A percentile compares a stretch with the other conserved stretches of the same genome.
Evolutionary conservation across 352 stramenopile genomes (phyloP).

Genomic region (Globisporangium paddicum): DNA sequence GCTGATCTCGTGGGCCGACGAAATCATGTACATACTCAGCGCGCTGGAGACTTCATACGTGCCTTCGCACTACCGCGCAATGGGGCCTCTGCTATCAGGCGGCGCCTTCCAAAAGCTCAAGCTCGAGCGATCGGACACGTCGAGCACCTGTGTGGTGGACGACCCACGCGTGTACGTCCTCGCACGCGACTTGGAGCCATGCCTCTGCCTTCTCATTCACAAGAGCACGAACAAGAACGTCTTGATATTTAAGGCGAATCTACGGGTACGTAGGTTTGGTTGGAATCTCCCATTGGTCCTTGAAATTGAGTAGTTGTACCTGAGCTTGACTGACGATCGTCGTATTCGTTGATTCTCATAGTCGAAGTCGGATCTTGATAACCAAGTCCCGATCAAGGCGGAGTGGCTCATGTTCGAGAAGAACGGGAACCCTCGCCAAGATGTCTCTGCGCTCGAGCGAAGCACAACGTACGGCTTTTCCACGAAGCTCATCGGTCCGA

Average conservation of each 20-base stretch:
- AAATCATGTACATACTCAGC: conserved; percentile 40
- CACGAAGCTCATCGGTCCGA: conserved; percentile 30
- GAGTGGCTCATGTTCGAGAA: conserved; percentile 77
- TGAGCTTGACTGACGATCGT: not conserved
- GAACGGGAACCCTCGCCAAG: conserved; percentile 41
- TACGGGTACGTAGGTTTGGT: conserved; percentile 13
- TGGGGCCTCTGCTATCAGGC: conserved; percentile 42
- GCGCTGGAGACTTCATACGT: conserved; percentile 46
- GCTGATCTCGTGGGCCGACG: conserved; percentile 46
- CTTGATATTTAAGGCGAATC: conserved; percentile 43
- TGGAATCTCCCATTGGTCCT: not conserved
- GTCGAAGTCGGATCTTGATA: conserved; percentile 29
- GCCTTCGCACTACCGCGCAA: conserved; percentile 39
- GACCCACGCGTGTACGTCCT: conserved; percentile 47
- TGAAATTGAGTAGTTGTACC: too few species aligned
- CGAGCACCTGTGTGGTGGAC: conserved; percentile 16
- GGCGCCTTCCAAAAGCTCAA: conserved; percentile 39
- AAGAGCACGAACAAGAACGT: conserved; percentile 60
- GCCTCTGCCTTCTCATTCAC: conserved; percentile 49
- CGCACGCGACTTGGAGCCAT: conserved; percentile 39
- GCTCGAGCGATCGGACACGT: conserved; percentile 28
- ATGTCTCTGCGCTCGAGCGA: conserved; percentile 46
- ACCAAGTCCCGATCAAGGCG: conserved; percentile 29
- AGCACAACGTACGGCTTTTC: conserved; percentile 53
- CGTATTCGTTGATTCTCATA: not conserved